These are phyloP conservation scores for Lichtheimia ramosa DNA, from an alignment of 371 early-diverging fungal species.

Conservation along the genomic window DNA sequence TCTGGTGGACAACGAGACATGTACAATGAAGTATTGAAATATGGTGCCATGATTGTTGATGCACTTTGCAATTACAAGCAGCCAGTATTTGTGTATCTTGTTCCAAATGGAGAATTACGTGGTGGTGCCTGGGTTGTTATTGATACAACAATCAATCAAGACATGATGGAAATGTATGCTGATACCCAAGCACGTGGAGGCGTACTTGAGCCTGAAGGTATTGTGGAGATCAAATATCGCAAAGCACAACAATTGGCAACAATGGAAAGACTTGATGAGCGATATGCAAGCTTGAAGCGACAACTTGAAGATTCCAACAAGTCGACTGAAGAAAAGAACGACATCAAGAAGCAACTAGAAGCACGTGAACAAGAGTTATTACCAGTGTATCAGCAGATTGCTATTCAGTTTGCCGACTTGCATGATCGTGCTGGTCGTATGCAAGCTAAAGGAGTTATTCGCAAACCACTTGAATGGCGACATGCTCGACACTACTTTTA, in stretches of 20 bases:
- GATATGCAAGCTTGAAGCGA: conserved; percentile 73
- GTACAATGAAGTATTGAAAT: conserved; percentile 97
- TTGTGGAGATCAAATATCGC: conserved; percentile 99
- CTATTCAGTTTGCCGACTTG: conserved; percentile 96
- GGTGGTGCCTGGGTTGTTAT: conserved; percentile 99
- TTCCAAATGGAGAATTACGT: conserved; percentile 95
- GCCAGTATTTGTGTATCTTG: conserved; percentile 96
- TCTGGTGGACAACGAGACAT: conserved; percentile 98
- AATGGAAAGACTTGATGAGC: conserved; percentile 88
- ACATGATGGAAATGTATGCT: conserved; percentile 99
- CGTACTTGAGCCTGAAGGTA: conserved; percentile 97
- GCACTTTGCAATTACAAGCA: conserved; percentile 91
- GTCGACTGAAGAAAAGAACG: conserved; percentile 46
- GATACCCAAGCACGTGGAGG: conserved; percentile 91
- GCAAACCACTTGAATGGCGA: conserved; percentile 79
- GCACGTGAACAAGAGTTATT: conserved; percentile 84
- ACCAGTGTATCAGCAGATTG: conserved; percentile 91
- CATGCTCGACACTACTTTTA: conserved; percentile 87
- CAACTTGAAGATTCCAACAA: conserved; percentile 53
- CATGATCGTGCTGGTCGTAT: conserved; percentile 97
- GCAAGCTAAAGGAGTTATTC: conserved; percentile 91
- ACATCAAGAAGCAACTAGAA: conserved; percentile 70
- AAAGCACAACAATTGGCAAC: conserved; percentile 86
- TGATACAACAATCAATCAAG: conserved; percentile 95
- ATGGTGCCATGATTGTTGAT: conserved; percentile 97